Evolutionary conservation across 2,329 filamentous ascomycete species (phyloP), one percentile per base, ranked within the genome.

Genomic region (Penicillium brevicompactum): DNA sequence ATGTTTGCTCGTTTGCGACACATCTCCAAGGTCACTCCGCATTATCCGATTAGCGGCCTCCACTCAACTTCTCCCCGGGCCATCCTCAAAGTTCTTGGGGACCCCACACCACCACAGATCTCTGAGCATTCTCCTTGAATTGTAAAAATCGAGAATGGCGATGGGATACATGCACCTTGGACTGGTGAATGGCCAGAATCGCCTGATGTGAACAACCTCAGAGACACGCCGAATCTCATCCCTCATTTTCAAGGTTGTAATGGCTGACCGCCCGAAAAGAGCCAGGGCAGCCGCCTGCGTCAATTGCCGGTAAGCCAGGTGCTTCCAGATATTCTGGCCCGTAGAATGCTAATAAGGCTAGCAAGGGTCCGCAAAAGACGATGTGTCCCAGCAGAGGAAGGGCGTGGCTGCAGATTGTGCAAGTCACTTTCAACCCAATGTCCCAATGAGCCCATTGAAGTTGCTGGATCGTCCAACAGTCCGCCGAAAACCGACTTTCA

Each of bases 351-450:
- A 6, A 27, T 24, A 44, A 7, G 4, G 31, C 6, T 13, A 11
- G 8, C 22, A 9, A 50, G 48, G 24, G 21, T 34, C 1, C 48
- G 40, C 21, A 64, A 63, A 49, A 57, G 55, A 49, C 58, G 60
- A 11, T 64, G 62, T 37, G 55, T 58, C 9, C 62, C 60, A 18
- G 43, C 46, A 11, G 46, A 22, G 7, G 34, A 45, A 24, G 54
- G 60, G 32, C 43, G 53, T 43, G 49, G 32, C 14, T 64, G 61
- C 34, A 49, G 48, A 31, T 49, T 61, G 18, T 64, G 61, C 46
- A 51, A 44, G 14, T 58, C 54, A 5, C 51, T 58, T 5, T 56
- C 58, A 5, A 48, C 49, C 9, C 46, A 50, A n/a, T 64, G 61
- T 21, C 53, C 61, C 22, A 34, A 48, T 30, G 11, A 56, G 42